These are phyloP conservation scores for Leccinum sublutescens DNA, from an alignment of 768 basidiomycete species.

Conservation along the genomic window DNA sequence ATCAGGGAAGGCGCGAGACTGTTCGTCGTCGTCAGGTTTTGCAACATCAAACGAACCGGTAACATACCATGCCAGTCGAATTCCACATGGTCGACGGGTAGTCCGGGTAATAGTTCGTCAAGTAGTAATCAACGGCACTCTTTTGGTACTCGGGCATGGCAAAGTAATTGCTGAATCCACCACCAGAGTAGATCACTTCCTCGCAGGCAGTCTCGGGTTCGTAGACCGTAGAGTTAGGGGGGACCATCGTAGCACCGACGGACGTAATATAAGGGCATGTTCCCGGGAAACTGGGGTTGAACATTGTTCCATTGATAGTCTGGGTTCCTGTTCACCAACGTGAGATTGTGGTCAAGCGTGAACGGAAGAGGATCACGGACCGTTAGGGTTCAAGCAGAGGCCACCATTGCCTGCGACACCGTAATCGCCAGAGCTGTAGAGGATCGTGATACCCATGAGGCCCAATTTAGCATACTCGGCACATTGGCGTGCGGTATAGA, in stretches of 20 bases:
- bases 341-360: background rate
- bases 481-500: conserved; percentile 42
- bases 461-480: conserved; percentile 47
- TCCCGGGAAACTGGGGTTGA: conserved; percentile 45
- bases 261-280: conserved; percentile 46
- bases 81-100: conserved; percentile 27
- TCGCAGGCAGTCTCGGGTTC: conserved; percentile 32
- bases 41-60: conserved; percentile 16
- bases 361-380: conserved; percentile 8
- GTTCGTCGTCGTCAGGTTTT: conserved; percentile 30
- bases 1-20: conserved; percentile 38
- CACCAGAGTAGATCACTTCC: conserved; percentile 28
- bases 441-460: conserved; percentile 39
- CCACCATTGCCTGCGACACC: conserved; percentile 40
- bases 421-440: conserved; percentile 45
- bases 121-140: conserved; percentile 31
- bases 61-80: conserved; percentile 21
- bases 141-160: conserved; percentile 40
- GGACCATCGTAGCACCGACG: conserved; percentile 48
- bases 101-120: conserved; percentile 29
- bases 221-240: conserved; percentile 30
- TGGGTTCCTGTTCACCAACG: conserved; percentile 24
- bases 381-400: conserved; percentile 33
- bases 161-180: conserved; percentile 43
- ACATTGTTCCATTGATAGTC: conserved; percentile 25